Conservation (phyloP, 169 alveolate species). For the Amoebophrya sp. region DNA sequence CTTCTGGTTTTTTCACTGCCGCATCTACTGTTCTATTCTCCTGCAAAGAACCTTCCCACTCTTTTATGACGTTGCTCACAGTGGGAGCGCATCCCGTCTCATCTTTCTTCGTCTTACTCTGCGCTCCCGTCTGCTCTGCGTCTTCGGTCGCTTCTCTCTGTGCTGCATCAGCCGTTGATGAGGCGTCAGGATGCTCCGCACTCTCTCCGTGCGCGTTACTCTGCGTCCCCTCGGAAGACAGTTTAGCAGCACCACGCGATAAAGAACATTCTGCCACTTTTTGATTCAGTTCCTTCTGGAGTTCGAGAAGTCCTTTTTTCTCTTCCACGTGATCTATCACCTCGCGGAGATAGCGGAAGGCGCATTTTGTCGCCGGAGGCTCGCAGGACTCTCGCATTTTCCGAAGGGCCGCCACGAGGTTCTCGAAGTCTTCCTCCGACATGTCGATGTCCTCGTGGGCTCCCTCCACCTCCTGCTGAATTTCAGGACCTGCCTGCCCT, state of each 20-base stretch:
- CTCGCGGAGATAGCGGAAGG: neutral
- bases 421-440: no score
- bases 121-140: neutral
- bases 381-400: neutral
- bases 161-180: neutral
- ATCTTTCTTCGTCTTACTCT: neutral
- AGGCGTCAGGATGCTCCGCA: no score
- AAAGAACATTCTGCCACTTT: neutral
- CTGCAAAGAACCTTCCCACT: neutral
- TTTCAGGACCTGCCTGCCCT: no score
- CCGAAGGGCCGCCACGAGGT: neutral
- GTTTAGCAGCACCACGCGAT: neutral
- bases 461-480: no score
- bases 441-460: no score
- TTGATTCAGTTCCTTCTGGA: neutral
- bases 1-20: neutral
- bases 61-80: neutral
- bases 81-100: conserved; percentile 6
- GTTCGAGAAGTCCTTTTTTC: neutral
- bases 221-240: neutral
- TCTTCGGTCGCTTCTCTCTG: neutral
- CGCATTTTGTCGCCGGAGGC: no score
- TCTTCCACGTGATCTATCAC: neutral
- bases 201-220: neutral
- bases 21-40: neutral